Evolutionary conservation across 2,329 filamentous ascomycete genomes (phyloP).

Genomic region (Ilyonectria mors-panacis): DNA sequence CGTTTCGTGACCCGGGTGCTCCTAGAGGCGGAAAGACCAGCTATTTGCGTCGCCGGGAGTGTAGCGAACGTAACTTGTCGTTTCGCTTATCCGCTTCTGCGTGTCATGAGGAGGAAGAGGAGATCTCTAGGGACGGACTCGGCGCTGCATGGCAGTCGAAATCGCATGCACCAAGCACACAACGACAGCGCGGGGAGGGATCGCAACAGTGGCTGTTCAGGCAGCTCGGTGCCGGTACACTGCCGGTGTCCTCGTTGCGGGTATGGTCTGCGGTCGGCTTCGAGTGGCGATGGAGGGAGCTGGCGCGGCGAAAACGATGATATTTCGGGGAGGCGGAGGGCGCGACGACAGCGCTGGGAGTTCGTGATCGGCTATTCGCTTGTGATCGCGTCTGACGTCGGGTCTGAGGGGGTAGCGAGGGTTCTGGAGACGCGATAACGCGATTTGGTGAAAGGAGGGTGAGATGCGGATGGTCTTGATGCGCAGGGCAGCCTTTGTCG

Average conservation of each 20-base stretch:
- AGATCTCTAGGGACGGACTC: slow-evolving; percentile 32
- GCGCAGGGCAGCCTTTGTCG: slow-evolving; percentile 37
- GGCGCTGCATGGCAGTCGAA: slow-evolving; percentile 41
- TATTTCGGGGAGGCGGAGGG: slow-evolving; percentile 23
- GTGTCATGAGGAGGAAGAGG: slow-evolving; percentile 39
- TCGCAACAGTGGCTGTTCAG: slow-evolving; percentile 20
- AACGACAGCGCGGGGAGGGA: slow-evolving; percentile 28
- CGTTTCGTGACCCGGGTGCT: slow-evolving; percentile 26
- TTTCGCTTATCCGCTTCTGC: slow-evolving; percentile 32
- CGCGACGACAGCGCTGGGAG: slow-evolving; percentile 26
- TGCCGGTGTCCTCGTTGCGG: slow-evolving; percentile 11
- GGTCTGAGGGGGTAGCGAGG: slow-evolving; percentile 13
- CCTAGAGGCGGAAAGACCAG: slow-evolving; percentile 26
- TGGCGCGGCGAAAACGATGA: slow-evolving; percentile 27
- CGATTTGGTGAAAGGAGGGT: slow-evolving; percentile 38
- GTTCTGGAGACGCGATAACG: slow-evolving; percentile 32
- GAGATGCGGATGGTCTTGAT: slow-evolving; percentile 33
- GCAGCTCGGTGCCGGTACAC: neutral
- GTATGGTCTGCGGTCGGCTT: slow-evolving; percentile 13
- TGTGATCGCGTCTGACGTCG: slow-evolving; percentile 15
- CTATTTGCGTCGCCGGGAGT: slow-evolving; percentile 34
- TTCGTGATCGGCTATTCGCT: slow-evolving; percentile 12
- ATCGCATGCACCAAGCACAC: slow-evolving; percentile 42
- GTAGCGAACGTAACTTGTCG: slow-evolving; percentile 30
- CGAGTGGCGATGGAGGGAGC: slow-evolving; percentile 10